Percentiles rank a stretch among this genome's conserved stretches.
These are phyloP conservation scores for Suillus clintonianus DNA, from an alignment of 768 basidiomycete genomes.

Conservation along the genomic window DNA sequence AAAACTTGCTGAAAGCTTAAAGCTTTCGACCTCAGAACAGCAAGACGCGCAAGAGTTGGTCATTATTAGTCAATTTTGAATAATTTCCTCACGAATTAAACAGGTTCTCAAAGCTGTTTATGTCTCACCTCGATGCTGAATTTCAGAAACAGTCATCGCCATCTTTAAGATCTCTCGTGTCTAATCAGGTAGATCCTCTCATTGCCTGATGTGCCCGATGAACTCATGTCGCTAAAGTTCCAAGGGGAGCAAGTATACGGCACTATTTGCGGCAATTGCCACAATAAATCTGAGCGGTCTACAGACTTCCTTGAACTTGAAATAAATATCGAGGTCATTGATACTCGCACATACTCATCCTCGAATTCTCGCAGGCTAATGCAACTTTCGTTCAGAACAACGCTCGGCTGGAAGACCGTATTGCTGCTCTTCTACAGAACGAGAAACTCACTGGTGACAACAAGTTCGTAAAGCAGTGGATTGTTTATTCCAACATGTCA, in stretches of 20 bases:
- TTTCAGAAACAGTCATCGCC: slow-evolving; percentile 79
- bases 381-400: slow-evolving; percentile 50
- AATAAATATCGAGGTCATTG: slow-evolving; percentile 70
- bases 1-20: slow-evolving; percentile 82
- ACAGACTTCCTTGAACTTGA: slow-evolving; percentile 88
- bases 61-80: slow-evolving; percentile 3
- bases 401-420: slow-evolving; percentile 70
- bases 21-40: slow-evolving; percentile 81
- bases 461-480: slow-evolving; percentile 44
- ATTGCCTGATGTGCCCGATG: neutral
- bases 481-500: neutral
- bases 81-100: slow-evolving; percentile 5
- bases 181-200: slow-evolving; percentile 58
- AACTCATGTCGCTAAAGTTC: slow-evolving; percentile 54
- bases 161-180: slow-evolving; percentile 65
- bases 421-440: slow-evolving; percentile 62
- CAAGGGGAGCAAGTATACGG: slow-evolving; percentile 84
- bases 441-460: slow-evolving; percentile 85
- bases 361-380: neutral
- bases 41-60: slow-evolving; percentile 96
- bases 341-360: neutral
- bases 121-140: slow-evolving; percentile 84
- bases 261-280: slow-evolving; percentile 75
- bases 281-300: slow-evolving; percentile 63
- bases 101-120: slow-evolving; percentile 94